Conservation (phyloP, 2,329 filamentous ascomycete genomes). For the Talaromyces marneffei region DNA sequence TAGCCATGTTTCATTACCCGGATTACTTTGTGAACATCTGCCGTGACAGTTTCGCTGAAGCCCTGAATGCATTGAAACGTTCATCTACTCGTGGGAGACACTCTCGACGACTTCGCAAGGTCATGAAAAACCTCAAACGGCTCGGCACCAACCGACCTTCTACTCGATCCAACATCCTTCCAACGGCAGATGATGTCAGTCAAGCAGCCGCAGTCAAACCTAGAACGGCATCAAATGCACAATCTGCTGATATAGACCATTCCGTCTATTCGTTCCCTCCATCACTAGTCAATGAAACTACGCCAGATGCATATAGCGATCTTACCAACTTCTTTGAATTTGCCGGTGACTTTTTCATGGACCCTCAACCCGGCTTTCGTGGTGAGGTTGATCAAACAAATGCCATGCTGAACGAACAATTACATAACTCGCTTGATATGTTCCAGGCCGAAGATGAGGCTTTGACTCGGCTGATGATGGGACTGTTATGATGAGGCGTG, state of each 20-base stretch:
- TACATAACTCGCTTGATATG: slow-evolving; percentile 19
- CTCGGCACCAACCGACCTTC: not conserved
- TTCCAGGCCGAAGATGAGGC: slow-evolving; percentile 33
- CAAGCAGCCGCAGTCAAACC: not conserved
- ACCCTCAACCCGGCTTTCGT: slow-evolving; percentile 20
- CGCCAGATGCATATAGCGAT: slow-evolving; percentile 39
- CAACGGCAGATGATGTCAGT: not conserved
- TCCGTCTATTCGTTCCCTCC: slow-evolving; percentile 5
- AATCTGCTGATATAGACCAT: not conserved
- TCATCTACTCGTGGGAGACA: slow-evolving; percentile 57
- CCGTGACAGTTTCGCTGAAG: slow-evolving; percentile 60
- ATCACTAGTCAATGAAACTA: slow-evolving; percentile 1
- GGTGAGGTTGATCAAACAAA: not conserved
- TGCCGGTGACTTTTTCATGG: slow-evolving; percentile 45
- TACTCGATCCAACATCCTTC: not conserved
- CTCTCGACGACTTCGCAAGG: slow-evolving; percentile 57
- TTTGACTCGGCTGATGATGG: slow-evolving; percentile 31
- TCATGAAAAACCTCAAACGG: slow-evolving; percentile 52
- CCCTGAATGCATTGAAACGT: slow-evolving; percentile 56
- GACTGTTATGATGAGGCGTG: slow-evolving; percentile 21
- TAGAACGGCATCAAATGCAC: not conserved
- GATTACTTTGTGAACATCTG: slow-evolving; percentile 52
- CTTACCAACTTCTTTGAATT: slow-evolving; percentile 57
- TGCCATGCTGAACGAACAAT: not conserved
- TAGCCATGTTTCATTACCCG: slow-evolving; percentile 58